Conservation (phyloP, 352 stramenopile species). For the Pythium oligandrum region DNA sequence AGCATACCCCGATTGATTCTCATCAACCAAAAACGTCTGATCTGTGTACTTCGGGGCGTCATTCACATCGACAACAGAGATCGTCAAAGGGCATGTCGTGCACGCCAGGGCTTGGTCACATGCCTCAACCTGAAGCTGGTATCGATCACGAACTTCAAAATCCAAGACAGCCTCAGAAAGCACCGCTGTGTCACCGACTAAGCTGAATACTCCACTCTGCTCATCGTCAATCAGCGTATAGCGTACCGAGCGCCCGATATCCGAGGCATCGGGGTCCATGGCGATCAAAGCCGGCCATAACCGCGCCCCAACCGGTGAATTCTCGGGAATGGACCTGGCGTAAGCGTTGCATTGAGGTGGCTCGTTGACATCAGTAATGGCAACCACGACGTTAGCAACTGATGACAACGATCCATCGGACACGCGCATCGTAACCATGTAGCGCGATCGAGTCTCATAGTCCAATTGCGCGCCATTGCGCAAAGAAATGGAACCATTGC, state of each 20-base stretch:
- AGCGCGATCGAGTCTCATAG: constrained; percentile 11
- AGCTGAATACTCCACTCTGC: constrained; percentile 4
- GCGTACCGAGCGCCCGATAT: constrained; percentile 6
- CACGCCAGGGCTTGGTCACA: constrained; percentile 18
- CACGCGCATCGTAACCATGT: constrained; percentile 9
- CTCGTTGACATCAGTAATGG: constrained; percentile 24
- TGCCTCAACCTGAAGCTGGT: constrained; percentile 5
- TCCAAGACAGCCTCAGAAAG: constrained; percentile 11
- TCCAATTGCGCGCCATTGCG: constrained; percentile 1
- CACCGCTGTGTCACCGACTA: constrained; percentile 2
- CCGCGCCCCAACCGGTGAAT: constrained; percentile 10
- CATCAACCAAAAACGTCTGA: constrained; percentile 21
- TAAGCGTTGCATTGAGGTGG: constrained; percentile 11
- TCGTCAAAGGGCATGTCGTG: constrained; percentile 7
- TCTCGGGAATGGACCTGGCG: constrained; percentile 12
- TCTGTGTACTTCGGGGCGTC: constrained; percentile 14
- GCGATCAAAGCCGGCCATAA: constrained; percentile 1
- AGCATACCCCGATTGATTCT: constrained; percentile 28
- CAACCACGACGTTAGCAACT: constrained; percentile 1
- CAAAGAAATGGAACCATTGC: constrained; percentile 5
- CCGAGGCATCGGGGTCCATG: constrained; percentile 12
- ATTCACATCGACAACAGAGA: constrained; percentile 17
- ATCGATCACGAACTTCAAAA: constrained; percentile 13
- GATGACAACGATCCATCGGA: constrained; percentile 12
- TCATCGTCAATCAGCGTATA: constrained; percentile 13